Conservation (phyloP, 2,329 filamentous ascomycete species). For the Pseudogymnoascus sp. region DNA sequence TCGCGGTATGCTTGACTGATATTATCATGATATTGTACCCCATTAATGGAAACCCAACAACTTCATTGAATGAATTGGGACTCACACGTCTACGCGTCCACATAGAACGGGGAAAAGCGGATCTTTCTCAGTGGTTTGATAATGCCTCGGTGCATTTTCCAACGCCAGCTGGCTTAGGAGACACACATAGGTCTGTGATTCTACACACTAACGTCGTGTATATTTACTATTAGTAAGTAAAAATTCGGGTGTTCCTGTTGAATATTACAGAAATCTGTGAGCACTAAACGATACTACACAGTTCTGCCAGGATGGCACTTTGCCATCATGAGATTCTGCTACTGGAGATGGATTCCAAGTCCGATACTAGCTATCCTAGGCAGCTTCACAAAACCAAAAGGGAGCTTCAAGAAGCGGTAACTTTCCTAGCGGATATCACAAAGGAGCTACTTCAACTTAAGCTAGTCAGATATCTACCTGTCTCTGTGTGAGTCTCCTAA, state of each 20-base stretch:
- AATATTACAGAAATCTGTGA: background rate
- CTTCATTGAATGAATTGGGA: background rate
- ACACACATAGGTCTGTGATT: constrained; percentile 36
- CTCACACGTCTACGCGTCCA: constrained; percentile 16
- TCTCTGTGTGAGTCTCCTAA: constrained; percentile 38
- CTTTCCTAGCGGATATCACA: constrained; percentile 39
- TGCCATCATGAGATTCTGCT: constrained; percentile 41
- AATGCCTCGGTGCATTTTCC: constrained; percentile 34
- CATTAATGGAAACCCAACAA: constrained; percentile 30
- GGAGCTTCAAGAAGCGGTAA: constrained; percentile 40
- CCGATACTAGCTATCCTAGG: constrained; percentile 27
- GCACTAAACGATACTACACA: constrained; percentile 20
- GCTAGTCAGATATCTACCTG: constrained; percentile 40
- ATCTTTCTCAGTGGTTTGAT: constrained; percentile 37
- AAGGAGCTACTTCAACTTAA: constrained; percentile 42
- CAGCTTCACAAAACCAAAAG: constrained; percentile 35
- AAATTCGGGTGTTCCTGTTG: no score
- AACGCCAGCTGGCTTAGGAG: constrained; percentile 31
- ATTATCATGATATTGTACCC: constrained; percentile 41
- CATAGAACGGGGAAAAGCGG: constrained; percentile 33
- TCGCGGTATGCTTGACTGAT: constrained; percentile 42
- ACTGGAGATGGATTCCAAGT: background rate
- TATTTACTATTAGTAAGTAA: constrained; percentile 45
- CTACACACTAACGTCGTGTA: constrained; percentile 43
- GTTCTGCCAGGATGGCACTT: constrained; percentile 38